Percentiles rank a stretch among this genome's conserved stretches.
Conservation (phyloP, 140 eudicot genomes). For the Cichorium intybus region DNA sequence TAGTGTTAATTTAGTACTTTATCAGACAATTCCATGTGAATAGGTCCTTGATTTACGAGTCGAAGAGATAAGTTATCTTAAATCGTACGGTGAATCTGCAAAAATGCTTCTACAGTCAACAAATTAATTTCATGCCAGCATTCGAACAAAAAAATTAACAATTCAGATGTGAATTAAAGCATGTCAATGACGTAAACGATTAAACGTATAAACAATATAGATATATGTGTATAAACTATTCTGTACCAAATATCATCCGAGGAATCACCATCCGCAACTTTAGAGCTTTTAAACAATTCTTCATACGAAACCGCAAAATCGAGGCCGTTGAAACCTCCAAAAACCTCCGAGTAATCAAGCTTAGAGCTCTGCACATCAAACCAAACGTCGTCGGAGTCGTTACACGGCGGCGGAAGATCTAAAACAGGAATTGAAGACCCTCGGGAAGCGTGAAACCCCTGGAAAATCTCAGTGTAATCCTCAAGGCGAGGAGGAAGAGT, state of each 20-base stretch:
- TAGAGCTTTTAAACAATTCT: constrained; percentile 42
- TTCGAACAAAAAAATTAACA: neutral
- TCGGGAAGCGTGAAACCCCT: constrained; percentile 79
- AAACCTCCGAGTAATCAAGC: constrained; percentile 68
- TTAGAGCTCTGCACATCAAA: constrained; percentile 48
- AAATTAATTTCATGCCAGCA: constrained; percentile 4
- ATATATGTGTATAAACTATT: neutral
- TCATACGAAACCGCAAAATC: constrained; percentile 62
- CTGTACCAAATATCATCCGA: constrained; percentile 76
- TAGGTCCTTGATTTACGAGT: neutral
- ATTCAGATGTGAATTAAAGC: neutral
- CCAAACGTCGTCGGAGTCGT: constrained; percentile 32
- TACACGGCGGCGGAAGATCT: constrained; percentile 60
- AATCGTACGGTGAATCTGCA: constrained; percentile 13
- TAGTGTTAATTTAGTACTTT: neutral
- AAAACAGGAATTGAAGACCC: constrained; percentile 77
- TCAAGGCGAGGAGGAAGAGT: constrained; percentile 78
- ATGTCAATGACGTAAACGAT: constrained; percentile 5
- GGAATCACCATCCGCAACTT: constrained; percentile 39
- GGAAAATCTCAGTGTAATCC: constrained; percentile 86
- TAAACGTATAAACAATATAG: neutral
- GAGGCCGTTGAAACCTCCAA: constrained; percentile 49
- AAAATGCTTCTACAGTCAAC: neutral
- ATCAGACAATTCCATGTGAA: constrained; percentile 15
- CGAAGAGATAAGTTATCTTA: constrained; percentile 7